These are phyloP conservation scores for Chlamydomonas eustigma DNA, from an alignment of 139 green algal species.

Conservation along the genomic window DNA sequence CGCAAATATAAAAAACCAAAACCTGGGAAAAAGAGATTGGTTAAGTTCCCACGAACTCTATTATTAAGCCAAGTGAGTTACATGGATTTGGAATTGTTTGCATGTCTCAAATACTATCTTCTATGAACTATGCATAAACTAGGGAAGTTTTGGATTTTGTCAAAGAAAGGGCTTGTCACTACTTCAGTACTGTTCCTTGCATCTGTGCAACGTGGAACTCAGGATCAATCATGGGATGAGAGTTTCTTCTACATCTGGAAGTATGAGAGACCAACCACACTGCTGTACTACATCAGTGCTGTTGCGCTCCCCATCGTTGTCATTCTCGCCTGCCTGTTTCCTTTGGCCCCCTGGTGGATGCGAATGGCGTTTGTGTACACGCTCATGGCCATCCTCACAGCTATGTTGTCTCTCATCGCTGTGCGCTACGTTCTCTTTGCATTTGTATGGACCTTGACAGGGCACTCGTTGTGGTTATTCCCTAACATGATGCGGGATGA, in stretches of 20 bases:
- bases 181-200: neutral
- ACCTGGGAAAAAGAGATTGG: slow-evolving; percentile 33
- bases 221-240: slow-evolving; percentile 54
- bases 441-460: slow-evolving; percentile 64
- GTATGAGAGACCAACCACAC: slow-evolving; percentile 60
- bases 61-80: slow-evolving; percentile 23
- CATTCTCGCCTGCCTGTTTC: slow-evolving; percentile 55
- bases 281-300: slow-evolving; percentile 42
- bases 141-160: too few species aligned
- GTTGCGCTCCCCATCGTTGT: slow-evolving; percentile 34
- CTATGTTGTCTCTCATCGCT: slow-evolving; percentile 39
- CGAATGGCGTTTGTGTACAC: slow-evolving; percentile 66
- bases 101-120: neutral
- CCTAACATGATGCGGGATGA: slow-evolving; percentile 76
- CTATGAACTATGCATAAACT: neutral
- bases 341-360: slow-evolving; percentile 47
- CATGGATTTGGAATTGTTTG: too few species aligned
- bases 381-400: slow-evolving; percentile 42
- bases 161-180: too few species aligned
- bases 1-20: slow-evolving; percentile 46
- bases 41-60: slow-evolving; percentile 42
- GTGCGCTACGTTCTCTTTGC: slow-evolving; percentile 47
- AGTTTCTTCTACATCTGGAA: slow-evolving; percentile 67
- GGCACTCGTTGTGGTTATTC: slow-evolving; percentile 74
- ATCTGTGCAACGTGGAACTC: neutral